Conservation (phyloP, 495 filamentous ascomycete genomes). For the Evernia prunastri region DNA sequence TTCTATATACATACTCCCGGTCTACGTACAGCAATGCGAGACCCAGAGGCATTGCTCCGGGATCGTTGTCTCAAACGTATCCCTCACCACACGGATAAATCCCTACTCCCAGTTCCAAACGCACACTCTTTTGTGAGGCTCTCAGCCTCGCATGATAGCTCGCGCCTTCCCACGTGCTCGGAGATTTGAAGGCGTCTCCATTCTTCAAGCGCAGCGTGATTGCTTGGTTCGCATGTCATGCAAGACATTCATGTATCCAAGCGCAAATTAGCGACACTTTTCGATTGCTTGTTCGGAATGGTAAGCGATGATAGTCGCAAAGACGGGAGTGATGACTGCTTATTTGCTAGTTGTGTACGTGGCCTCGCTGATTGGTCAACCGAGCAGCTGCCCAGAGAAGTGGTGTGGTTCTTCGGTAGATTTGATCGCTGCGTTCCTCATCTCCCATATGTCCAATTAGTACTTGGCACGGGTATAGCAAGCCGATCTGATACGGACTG, state of each 20-base stretch:
- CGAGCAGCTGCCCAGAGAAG: neutral
- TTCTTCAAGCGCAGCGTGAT: slow-evolving; percentile 14
- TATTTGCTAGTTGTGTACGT: neutral
- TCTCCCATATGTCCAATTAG: slow-evolving; percentile 21
- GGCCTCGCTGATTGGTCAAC: neutral
- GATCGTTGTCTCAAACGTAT: neutral
- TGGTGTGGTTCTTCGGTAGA: neutral
- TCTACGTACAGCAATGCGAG: neutral
- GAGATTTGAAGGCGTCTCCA: slow-evolving; percentile 15
- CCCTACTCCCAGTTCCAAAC: neutral
- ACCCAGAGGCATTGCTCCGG: neutral
- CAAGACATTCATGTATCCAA: neutral
- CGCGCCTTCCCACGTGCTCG: slow-evolving; percentile 16
- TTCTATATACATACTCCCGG: neutral
- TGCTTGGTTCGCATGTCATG: slow-evolving; percentile 11
- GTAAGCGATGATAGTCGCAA: slow-evolving; percentile 3
- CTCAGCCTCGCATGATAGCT: neutral
- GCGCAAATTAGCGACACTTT: slow-evolving; percentile 3
- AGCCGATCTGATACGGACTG: neutral
- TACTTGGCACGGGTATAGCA: slow-evolving; percentile 11
- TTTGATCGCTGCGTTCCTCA: neutral
- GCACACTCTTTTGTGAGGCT: neutral
- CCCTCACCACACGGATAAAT: neutral
- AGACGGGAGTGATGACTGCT: neutral
- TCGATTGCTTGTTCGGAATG: neutral